These are phyloP conservation scores for Ajuga reptans DNA, from an alignment of 305 asterid genomes.

Conservation along the genomic window DNA sequence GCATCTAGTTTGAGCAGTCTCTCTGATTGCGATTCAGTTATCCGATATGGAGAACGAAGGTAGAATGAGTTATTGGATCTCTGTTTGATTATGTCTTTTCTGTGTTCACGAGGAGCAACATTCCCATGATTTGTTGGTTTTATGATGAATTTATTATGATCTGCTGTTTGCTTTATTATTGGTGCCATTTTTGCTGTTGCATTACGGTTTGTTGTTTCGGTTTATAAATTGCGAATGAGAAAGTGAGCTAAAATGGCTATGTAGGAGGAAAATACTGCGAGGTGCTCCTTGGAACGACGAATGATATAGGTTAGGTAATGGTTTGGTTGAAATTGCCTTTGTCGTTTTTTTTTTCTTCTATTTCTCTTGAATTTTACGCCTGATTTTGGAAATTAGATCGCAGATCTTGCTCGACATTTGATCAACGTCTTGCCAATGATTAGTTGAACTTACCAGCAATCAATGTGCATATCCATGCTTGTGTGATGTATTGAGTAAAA, in stretches of 20 bases:
- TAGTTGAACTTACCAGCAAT: conserved; percentile 8
- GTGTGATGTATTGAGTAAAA: not conserved
- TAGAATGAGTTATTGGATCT: conserved; percentile 13
- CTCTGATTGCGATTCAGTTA: not conserved
- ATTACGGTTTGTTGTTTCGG: not conserved
- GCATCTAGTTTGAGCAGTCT: conserved; percentile 15
- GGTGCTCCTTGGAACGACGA: conserved; percentile 2
- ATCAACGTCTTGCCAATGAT: not conserved
- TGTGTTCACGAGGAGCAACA: conserved; percentile 25
- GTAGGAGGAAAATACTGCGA: not conserved
- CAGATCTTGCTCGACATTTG: conserved; percentile 16
- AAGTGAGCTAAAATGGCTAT: not conserved
- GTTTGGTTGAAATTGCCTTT: not conserved
- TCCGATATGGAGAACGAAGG: not conserved
- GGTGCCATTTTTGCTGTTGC: conserved; percentile 8
- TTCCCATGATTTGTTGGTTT: conserved; percentile 6
- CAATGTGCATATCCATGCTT: not conserved
- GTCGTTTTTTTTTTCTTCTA: not conserved
- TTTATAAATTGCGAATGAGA: not conserved
- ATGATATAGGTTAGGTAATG: conserved; percentile 16
- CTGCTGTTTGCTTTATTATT: conserved; percentile 16
- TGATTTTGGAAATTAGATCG: conserved; percentile 10
- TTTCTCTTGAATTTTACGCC: not conserved
- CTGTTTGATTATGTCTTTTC: conserved; percentile 14
- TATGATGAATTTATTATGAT: conserved; percentile 12